Evolutionary conservation across 73 alveolate genomes (phyloP), one percentile per base, ranked within the genome.

Genomic region (Paramecium bursaria): DNA sequence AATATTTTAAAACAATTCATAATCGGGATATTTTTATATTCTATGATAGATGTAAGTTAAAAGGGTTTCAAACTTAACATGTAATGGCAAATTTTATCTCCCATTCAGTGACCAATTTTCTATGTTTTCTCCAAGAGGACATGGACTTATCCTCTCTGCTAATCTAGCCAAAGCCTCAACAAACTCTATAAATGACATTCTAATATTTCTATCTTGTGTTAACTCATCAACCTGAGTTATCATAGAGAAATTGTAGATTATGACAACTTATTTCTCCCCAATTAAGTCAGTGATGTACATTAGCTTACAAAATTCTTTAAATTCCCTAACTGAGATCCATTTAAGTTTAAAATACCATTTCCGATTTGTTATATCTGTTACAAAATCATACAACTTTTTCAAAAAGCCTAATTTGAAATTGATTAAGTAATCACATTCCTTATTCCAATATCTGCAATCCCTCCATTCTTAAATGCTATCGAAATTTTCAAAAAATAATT

Each of bases 171-270:
- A 21, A 11, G 92, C 96, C 85, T 93, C 98, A 3, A 93, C 27
- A 48, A 93, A 93, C 57, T 93, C 98, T 29, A 88, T 75, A 48
- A 79, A 87, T 14, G 67, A 15, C 98, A 93, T 93, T 48, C 90
- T 73, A 61, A 90, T 86, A 49, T 93, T 95, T 35, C 96, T 86
- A 29, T 93, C 96, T 26, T 17, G 47, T 11, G 93, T 92, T 14
- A 92, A 48, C 52, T 94, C 98, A 57, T 91, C 86, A 3, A 90
- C 86, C 75, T 94, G 88, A 22, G 97, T 94, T 96, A 92, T 92
- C 91, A 92, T 94, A 11, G 96, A 73, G 29, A 90, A 73, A 50
- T 94, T 94, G 55, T 87, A 94, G 17, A 90, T 73, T 23, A 90
- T 53, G 6, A 90, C 91, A 13, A 87, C 87, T 77, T 94, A 95